Conservation (phyloP, 1,284 basidiomycete genomes). For the Gymnopus androsaceus region DNA sequence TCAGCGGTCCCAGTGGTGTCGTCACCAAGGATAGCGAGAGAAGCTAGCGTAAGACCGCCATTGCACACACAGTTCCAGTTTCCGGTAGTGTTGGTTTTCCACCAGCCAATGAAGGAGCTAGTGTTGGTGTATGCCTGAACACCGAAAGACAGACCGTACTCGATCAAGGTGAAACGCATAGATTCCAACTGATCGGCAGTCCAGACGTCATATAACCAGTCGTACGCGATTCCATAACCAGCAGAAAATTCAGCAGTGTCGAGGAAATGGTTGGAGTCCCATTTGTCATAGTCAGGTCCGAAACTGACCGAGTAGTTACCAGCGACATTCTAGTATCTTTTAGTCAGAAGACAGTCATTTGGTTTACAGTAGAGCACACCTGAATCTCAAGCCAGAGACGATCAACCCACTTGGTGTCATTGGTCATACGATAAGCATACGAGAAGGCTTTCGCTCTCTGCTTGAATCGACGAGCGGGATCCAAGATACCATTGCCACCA, state of each 20-base stretch:
- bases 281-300: constrained; percentile 65
- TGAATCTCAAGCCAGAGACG: constrained; percentile 83
- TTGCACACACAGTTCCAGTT: constrained; percentile 99
- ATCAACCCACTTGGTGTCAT: constrained; percentile 87
- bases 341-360: background rate
- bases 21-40: constrained; percentile 88
- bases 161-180: constrained; percentile 78
- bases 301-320: constrained; percentile 51
- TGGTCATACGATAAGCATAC: constrained; percentile 90
- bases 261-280: constrained; percentile 93
- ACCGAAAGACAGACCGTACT: constrained; percentile 76
- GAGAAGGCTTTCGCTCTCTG: constrained; percentile 89
- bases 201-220: constrained; percentile 93
- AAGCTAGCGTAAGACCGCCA: constrained; percentile 84
- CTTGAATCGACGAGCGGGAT: constrained; percentile 89
- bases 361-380: constrained; percentile 43
- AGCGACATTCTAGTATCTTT: constrained; percentile 43
- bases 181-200: constrained; percentile 67
- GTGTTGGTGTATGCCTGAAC: constrained; percentile 49
- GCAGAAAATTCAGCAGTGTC: constrained; percentile 89
- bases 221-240: constrained; percentile 91
- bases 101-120: constrained; percentile 56
- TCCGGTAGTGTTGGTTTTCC: constrained; percentile 59
- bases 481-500: constrained; percentile 89
- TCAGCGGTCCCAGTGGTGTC: constrained; percentile 77